phyloP scores from a whole-genome alignment of 1,139 yeast genomes.

The Pichia sp. region DNA sequence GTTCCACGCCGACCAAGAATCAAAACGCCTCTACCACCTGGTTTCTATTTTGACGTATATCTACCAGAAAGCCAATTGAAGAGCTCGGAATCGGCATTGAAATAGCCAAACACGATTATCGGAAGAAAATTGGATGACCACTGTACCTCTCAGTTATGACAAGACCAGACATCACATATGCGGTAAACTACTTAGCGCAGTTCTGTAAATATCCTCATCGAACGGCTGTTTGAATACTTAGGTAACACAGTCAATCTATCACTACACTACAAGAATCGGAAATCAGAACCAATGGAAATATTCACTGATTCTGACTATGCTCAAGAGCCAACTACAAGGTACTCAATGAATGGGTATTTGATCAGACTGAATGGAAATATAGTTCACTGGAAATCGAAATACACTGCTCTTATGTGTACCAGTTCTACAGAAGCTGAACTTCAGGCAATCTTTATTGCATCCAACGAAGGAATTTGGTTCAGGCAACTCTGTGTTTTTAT shows the following conservation, averaged over 20 bases:
- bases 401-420: no score
- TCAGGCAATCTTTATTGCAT: no score
- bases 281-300: background rate
- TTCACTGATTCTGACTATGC: background rate
- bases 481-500: no score
- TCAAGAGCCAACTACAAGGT: no score
- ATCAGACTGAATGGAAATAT: no score
- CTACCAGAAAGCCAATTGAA: background rate
- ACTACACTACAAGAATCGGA: background rate
- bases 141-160: slow-evolving; percentile 2
- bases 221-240: background rate
- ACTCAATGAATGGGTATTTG: no score
- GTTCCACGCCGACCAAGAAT: background rate
- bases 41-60: background rate
- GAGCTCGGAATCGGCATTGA: background rate
- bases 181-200: slow-evolving; percentile 4
- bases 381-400: no score
- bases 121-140: slow-evolving; percentile 1
- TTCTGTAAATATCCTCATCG: slow-evolving; percentile 1
- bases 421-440: no score
- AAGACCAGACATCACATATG: slow-evolving; percentile 3
- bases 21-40: background rate
- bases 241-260: background rate
- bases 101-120: background rate
- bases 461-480: no score